A percentile compares a stretch with the other conserved stretches of the same genome.
Conservation (phyloP, 306 rosid genomes). For the Prinsepia uniflora region DNA sequence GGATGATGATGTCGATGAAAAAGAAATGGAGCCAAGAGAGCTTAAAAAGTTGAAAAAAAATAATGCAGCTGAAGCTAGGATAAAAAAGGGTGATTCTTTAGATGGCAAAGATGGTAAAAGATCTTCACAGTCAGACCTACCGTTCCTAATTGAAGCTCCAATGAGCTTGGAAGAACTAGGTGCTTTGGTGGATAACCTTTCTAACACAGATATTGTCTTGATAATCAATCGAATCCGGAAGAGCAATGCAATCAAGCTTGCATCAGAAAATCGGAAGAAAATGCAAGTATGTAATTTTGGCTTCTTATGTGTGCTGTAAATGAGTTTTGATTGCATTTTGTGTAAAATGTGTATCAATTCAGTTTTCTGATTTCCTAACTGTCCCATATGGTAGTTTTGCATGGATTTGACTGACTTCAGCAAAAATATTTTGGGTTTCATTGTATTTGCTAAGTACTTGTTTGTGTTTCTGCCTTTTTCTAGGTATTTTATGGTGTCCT, state of each 20-base stretch:
- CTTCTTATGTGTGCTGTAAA: slow-evolving; percentile 14
- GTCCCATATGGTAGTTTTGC: neutral
- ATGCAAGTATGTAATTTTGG: slow-evolving; percentile 60
- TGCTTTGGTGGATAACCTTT: slow-evolving; percentile 46
- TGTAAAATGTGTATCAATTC: neutral
- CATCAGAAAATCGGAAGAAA: slow-evolving; percentile 81
- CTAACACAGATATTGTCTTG: slow-evolving; percentile 55
- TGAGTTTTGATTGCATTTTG: neutral
- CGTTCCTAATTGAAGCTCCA: slow-evolving; percentile 89
- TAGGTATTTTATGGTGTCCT: slow-evolving; percentile 89
- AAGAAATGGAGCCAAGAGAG: slow-evolving; percentile 21
- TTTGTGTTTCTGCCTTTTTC: slow-evolving; percentile 24
- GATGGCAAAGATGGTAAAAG: slow-evolving; percentile 43
- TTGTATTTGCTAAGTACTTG: slow-evolving; percentile 3
- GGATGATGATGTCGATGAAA: slow-evolving; percentile 21
- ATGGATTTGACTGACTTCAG: neutral
- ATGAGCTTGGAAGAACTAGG: slow-evolving; percentile 63
- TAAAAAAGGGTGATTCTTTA: slow-evolving; percentile 30
- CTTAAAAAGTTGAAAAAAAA: slow-evolving; percentile 23
- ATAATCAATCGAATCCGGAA: slow-evolving; percentile 74
- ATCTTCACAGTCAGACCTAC: slow-evolving; percentile 48
- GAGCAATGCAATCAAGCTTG: slow-evolving; percentile 78
- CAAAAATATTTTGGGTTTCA: neutral
- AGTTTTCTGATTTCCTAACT: neutral
- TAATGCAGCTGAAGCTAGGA: slow-evolving; percentile 33